Percentiles rank a stretch among this genome's conserved stretches.
Conservation (phyloP, 805 yeast species). For the Wickerhamomyces bovis region DNA sequence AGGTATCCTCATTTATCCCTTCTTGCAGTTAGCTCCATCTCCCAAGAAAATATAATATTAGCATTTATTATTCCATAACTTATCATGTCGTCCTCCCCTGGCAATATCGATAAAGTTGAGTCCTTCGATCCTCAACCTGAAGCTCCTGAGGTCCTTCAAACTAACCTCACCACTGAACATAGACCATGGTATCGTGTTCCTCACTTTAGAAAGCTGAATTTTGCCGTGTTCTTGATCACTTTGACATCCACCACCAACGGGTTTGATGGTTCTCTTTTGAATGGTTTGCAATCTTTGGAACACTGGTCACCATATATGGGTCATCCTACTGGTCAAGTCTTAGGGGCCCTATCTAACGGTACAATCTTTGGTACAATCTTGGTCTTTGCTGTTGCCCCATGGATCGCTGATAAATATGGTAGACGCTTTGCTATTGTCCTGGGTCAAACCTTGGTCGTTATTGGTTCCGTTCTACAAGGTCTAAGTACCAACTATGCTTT, state of each 20-base stretch:
- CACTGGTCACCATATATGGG: constrained; percentile 35
- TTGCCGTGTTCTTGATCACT: constrained; percentile 34
- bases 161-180: constrained; percentile 6
- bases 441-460: constrained; percentile 15
- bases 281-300: constrained; percentile 39
- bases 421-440: constrained; percentile 26
- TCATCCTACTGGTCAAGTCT: constrained; percentile 30
- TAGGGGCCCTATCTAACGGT: constrained; percentile 38
- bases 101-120: background rate
- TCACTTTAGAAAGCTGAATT: constrained; percentile 32
- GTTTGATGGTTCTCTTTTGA: constrained; percentile 43
- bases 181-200: constrained; percentile 30
- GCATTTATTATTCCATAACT: no score
- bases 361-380: constrained; percentile 34
- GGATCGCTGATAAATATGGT: constrained; percentile 33
- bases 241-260: constrained; percentile 42
- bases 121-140: background rate
- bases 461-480: constrained; percentile 22
- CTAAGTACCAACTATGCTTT: constrained; percentile 17
- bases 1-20: no score
- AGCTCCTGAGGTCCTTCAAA: background rate
- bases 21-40: no score
- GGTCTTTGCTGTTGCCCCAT: constrained; percentile 25
- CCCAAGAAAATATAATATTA: no score
- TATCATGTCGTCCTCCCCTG: background rate